A percentile compares a stretch with the other conserved stretches of the same genome.
Conservation (phyloP, 768 basidiomycete genomes). For the Russula dissimulans region DNA sequence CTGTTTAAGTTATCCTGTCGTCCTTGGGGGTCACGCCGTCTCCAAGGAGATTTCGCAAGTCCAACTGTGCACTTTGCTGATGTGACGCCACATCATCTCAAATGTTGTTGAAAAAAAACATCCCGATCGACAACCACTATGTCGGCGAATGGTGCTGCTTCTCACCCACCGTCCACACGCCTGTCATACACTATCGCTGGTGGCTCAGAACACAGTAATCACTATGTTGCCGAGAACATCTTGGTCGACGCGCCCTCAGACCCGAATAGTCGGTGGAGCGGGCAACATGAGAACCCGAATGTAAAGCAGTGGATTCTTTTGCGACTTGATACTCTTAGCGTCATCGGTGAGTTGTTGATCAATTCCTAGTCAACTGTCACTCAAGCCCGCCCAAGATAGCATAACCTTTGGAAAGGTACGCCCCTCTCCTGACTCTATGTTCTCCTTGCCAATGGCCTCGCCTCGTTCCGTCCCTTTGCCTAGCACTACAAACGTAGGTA, state of each 20-base stretch:
- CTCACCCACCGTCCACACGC: not conserved
- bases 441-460: not conserved
- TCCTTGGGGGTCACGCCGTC: not conserved
- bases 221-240: constrained; percentile 62
- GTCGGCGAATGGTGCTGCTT: not conserved
- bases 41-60: not conserved
- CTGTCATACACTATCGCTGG: constrained; percentile 33
- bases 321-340: constrained; percentile 45
- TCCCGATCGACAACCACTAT: not conserved
- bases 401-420: constrained; percentile 77
- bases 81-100: not conserved
- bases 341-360: constrained; percentile 51
- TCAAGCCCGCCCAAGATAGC: constrained; percentile 35
- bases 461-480: not conserved
- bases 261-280: constrained; percentile 68
- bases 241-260: constrained; percentile 53
- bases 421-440: constrained; percentile 12
- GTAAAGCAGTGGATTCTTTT: constrained; percentile 65
- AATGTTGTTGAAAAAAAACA: not conserved
- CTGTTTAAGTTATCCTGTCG: constrained; percentile 16
- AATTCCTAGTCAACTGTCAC: constrained; percentile 19
- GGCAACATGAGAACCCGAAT: constrained; percentile 46
- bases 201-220: constrained; percentile 63
- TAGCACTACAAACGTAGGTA: constrained; percentile 30
- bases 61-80: not conserved